Conservation (phyloP, 441 rosid species). For the Biscutella laevigata region DNA sequence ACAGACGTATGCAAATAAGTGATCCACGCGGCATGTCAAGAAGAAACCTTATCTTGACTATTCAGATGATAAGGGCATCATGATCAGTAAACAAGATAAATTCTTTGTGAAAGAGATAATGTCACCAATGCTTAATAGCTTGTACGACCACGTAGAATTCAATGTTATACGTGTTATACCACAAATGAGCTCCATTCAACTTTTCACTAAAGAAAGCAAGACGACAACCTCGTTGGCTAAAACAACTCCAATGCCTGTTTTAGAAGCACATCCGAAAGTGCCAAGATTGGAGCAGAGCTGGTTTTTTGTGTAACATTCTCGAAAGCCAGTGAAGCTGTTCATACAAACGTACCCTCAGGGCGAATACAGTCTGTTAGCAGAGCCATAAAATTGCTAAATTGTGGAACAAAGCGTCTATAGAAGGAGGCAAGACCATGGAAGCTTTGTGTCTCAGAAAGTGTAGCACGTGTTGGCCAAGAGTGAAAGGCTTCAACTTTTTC, state of each 20-base stretch:
- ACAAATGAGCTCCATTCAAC: accelerated
- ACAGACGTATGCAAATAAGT: not conserved
- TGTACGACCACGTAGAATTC: not conserved
- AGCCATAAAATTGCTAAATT: not conserved
- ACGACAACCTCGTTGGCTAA: not conserved
- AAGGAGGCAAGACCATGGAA: not conserved
- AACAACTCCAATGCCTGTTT: accelerated
- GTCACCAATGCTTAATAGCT: not conserved
- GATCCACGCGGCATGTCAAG: not conserved
- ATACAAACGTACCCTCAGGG: not conserved
- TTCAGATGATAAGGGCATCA: not conserved
- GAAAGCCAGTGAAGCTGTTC: not conserved
- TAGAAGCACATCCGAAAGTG: accelerated
- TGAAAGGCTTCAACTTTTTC: not conserved
- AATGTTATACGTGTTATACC: not conserved
- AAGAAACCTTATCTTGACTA: not conserved
- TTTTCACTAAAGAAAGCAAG: not conserved
- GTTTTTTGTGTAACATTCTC: accelerated
- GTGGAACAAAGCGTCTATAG: not conserved
- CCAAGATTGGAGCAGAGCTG: not conserved
- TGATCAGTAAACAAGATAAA: not conserved
- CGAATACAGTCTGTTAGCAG: not conserved
- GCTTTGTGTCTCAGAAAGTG: not conserved
- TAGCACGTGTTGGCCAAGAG: not conserved
- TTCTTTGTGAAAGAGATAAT: not conserved